These are phyloP conservation scores for Penicillium paxilli DNA, from an alignment of 495 filamentous ascomycete species.

Conservation along the genomic window DNA sequence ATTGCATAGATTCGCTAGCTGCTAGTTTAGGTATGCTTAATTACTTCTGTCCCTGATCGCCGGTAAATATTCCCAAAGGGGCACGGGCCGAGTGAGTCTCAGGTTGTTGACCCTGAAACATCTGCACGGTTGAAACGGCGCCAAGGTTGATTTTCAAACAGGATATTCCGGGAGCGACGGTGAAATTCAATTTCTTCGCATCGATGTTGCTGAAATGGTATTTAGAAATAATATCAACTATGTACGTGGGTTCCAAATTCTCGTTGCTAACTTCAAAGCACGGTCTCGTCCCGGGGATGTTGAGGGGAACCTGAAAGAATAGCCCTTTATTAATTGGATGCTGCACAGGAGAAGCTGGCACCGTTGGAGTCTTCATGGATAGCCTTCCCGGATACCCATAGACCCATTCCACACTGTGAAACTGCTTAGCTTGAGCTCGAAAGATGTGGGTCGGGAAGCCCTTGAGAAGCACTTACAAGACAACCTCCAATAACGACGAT, in stretches of 20 bases:
- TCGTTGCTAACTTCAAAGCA: not conserved
- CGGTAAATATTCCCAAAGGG: not conserved
- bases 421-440: not conserved
- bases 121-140: not conserved
- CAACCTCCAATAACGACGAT: constrained; percentile 25
- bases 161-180: not conserved
- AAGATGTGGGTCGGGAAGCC: too few species aligned
- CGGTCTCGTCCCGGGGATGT: not conserved
- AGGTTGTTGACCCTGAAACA: not conserved
- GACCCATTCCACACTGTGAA: not conserved
- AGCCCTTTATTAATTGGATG: not conserved
- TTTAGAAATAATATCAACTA: not conserved
- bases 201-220: too few species aligned
- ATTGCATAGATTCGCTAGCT: not conserved
- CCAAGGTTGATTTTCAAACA: not conserved
- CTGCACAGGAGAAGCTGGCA: not conserved
- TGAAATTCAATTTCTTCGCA: not conserved
- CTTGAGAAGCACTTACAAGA: not conserved
- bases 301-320: not conserved
- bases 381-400: not conserved
- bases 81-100: constrained; percentile 5
- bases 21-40: not conserved
- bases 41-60: not conserved
- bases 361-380: not conserved
- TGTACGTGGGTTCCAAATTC: not conserved